These are phyloP conservation scores for Fragaria nilgerrensis DNA, from an alignment of 306 rosid species.

Conservation along the genomic window DNA sequence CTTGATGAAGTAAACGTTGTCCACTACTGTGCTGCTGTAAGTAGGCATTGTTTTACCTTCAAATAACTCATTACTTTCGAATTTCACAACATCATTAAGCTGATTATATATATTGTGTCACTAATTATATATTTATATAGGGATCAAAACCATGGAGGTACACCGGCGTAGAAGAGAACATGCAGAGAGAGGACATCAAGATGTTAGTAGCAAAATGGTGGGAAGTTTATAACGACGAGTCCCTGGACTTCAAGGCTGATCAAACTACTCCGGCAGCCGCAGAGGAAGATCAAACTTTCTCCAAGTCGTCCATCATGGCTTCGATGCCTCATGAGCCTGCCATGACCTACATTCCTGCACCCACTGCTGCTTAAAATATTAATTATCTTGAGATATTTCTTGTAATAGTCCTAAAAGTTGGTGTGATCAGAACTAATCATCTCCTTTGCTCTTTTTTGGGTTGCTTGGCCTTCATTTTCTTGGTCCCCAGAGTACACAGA, in stretches of 20 bases:
- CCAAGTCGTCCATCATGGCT: conserved; percentile 46
- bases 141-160: conserved; percentile 75
- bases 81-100: not conserved
- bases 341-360: conserved; percentile 45
- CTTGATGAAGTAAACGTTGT: conserved; percentile 50
- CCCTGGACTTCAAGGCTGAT: conserved; percentile 48
- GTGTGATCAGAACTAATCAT: conserved; percentile 21
- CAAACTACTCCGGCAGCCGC: conserved; percentile 18
- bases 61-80: not conserved
- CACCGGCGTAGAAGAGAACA: conserved; percentile 57
- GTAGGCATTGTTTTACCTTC: conserved; percentile 24
- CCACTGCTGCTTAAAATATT: conserved; percentile 53
- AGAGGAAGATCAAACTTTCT: conserved; percentile 20
- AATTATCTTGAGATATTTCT: not conserved
- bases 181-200: conserved; percentile 62
- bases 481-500: conserved; percentile 8
- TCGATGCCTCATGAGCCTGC: conserved; percentile 43
- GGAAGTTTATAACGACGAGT: conserved; percentile 54
- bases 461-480: conserved; percentile 21
- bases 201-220: conserved; percentile 59
- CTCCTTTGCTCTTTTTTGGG: not conserved
- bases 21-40: conserved; percentile 70
- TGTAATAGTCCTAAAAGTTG: not conserved
- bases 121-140: conserved; percentile 17
- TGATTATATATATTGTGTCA: not conserved